These are phyloP conservation scores for Micractinium sp. DNA, from an alignment of 139 green algal species.

Conservation along the genomic window DNA sequence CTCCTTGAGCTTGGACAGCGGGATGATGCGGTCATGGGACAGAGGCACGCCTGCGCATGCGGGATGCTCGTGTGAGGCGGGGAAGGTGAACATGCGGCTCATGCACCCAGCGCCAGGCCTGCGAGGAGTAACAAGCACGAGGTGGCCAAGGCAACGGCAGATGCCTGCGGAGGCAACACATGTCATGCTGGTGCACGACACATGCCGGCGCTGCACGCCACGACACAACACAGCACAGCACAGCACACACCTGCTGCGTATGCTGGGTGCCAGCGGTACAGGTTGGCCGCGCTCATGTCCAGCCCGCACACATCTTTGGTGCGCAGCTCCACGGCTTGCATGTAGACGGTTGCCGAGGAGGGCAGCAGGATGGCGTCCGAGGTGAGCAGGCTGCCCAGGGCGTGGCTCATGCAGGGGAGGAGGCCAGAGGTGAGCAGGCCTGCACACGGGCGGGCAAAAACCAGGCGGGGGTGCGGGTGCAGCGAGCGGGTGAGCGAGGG, in stretches of 20 bases:
- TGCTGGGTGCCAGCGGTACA: slow-evolving; percentile 66
- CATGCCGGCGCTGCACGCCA: background rate
- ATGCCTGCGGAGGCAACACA: too few species aligned
- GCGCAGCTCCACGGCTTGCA: slow-evolving; percentile 65
- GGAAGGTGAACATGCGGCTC: background rate
- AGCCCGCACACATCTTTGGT: slow-evolving; percentile 58
- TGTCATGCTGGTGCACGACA: too few species aligned
- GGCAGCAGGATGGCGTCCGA: slow-evolving; percentile 69
- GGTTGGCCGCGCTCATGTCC: slow-evolving; percentile 66
- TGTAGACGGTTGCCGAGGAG: slow-evolving; percentile 68
- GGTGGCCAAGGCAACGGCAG: background rate
- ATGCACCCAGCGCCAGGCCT: background rate
- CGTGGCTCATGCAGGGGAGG: slow-evolving; percentile 65
- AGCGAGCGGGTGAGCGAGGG: background rate
- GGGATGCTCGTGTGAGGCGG: background rate
- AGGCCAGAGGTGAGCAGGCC: slow-evolving; percentile 70
- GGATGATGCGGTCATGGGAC: slow-evolving; percentile 36
- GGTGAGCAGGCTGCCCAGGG: slow-evolving; percentile 60
- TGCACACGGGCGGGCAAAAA: slow-evolving; percentile 9
- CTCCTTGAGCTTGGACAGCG: slow-evolving; percentile 60
- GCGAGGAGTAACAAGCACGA: too few species aligned
- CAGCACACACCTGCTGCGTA: slow-evolving; percentile 47
- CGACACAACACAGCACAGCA: background rate
- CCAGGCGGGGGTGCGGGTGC: background rate
- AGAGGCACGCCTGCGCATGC: slow-evolving; percentile 44